Evolutionary conservation across 1,139 yeast species (phyloP), one percentile per base, ranked within the genome.

Genomic region (Lipomyces yarrowii): DNA sequence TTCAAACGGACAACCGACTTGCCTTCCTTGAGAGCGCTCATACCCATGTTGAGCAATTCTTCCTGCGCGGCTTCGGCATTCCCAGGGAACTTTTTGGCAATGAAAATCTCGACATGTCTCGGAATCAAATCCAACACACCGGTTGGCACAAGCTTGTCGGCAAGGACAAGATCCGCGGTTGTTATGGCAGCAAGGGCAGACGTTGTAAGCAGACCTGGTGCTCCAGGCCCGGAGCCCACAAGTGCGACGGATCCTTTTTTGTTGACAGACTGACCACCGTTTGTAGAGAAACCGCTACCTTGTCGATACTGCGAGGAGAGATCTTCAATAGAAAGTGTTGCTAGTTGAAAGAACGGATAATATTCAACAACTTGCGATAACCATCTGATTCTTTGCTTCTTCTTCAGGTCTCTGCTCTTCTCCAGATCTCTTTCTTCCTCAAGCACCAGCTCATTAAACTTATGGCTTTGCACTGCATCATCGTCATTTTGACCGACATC

Each of bases 221-320:
- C 87, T 0, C 99, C 99, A 0, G 98, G 98, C 0, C 99, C 99
- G 1, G 97, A 85, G 0, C 99, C 99, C 18, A 93, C 92, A 37
- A 94, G 81, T 1, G 96, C 85, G 13, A 93, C 88, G 2, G 83
- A 73, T 0, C 96, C 97, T 57, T 73, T 75, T 53, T 72, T 73
- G 15, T 58, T 66, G 13, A 59, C 0, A 15, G 56, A 35, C n/a
- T 21, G 53, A 11, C 4, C 42, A 33, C 11, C 39, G n/a, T 18
- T 18, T 7, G 39, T 18, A 10, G 23, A 21, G 2, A 56, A 33
- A 23, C 48, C 58, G 37, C 46, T 56, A 56, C 60, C 58, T 58
- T 32, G 60, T 30, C 61, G 64, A 63, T 42, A 61, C 56, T 56
- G 69, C 32, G 65, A 61, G 13, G 59, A 77, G 67, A 90, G 80